A percentile compares a stretch with the other conserved stretches of the same genome.
Conservation (phyloP, 345 rosid species). For the Rubroshorea leprosula region DNA sequence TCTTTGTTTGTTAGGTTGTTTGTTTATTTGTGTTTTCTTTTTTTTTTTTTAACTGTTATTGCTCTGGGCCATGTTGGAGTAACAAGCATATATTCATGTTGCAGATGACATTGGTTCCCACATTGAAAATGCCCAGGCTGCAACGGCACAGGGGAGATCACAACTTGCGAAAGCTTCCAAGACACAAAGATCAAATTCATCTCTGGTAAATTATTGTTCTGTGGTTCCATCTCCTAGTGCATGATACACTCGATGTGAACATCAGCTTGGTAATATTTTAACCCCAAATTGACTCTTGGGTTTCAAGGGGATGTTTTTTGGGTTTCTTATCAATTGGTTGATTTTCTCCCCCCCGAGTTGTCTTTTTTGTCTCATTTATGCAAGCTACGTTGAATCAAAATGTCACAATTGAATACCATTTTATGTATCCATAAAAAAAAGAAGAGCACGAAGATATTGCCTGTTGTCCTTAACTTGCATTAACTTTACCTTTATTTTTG, state of each 20-base stretch:
- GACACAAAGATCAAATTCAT: slow-evolving; percentile 82
- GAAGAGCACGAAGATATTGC: not conserved
- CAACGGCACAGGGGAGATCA: slow-evolving; percentile 69
- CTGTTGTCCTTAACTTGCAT: not conserved
- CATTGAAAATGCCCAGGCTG: slow-evolving; percentile 60
- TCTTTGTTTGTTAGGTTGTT: too few relatives aligned
- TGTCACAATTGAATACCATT: too few relatives aligned
- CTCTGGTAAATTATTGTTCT: slow-evolving; percentile 49
- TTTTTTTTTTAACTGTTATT: not conserved
- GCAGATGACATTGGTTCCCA: slow-evolving; percentile 86
- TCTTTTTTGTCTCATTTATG: not conserved
- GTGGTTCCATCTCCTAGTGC: not conserved
- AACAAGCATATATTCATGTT: not conserved
- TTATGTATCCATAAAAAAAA: not conserved
- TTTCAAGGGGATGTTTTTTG: too few relatives aligned
- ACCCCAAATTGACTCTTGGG: too few relatives aligned
- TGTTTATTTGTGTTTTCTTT: not conserved
- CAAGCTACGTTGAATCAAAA: too few relatives aligned
- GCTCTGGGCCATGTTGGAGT: slow-evolving; percentile 10
- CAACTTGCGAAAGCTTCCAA: slow-evolving; percentile 81
- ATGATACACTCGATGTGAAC: too few relatives aligned
- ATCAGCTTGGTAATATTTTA: too few relatives aligned
- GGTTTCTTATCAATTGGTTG: not conserved
- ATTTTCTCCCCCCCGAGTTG: not conserved
- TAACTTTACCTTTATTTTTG: slow-evolving; percentile 11